These are phyloP conservation scores for Xylaria sp. DNA, from an alignment of 2,329 filamentous ascomycete genomes.

Conservation along the genomic window DNA sequence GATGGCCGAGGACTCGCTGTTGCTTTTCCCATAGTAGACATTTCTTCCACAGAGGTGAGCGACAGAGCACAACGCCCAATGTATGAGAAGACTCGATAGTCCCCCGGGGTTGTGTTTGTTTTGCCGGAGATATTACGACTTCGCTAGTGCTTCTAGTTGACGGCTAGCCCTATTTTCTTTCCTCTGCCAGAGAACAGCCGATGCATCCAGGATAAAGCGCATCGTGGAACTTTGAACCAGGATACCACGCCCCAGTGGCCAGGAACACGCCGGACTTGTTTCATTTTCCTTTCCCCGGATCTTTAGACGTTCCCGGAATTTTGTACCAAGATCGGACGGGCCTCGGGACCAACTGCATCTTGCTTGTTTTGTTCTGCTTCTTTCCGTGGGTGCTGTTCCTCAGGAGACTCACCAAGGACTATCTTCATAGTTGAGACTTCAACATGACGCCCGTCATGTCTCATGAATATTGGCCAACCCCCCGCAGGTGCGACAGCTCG, in stretches of 20 bases:
- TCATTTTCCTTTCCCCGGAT: conserved; percentile 28
- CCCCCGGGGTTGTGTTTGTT: conserved; percentile 33
- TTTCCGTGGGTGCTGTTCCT: conserved; percentile 18
- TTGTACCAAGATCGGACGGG: conserved; percentile 28
- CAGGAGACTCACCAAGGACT: conserved; percentile 28
- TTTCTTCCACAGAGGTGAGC: conserved; percentile 35
- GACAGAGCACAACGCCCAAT: conserved; percentile 32
- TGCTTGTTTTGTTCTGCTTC: conserved; percentile 33
- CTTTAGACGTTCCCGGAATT: conserved; percentile 27
- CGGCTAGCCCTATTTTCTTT: conserved; percentile 35
- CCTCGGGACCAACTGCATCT: conserved; percentile 30
- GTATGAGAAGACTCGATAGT: conserved; percentile 21
- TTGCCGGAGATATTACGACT: conserved; percentile 34
- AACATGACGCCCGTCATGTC: conserved; percentile 58
- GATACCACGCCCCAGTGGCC: conserved; percentile 33
- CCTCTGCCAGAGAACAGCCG: conserved; percentile 26
- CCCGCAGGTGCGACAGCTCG: conserved; percentile 62
- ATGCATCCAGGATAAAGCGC: conserved; percentile 33
- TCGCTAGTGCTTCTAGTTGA: conserved; percentile 33
- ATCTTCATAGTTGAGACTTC: conserved; percentile 55
- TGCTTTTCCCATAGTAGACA: conserved; percentile 24
- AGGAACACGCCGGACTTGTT: conserved; percentile 36
- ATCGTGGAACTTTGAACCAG: conserved; percentile 35
- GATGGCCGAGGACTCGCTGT: conserved; percentile 3
- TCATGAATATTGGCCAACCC: conserved; percentile 62